A percentile compares a stretch with the other conserved stretches of the same genome.
Evolutionary conservation across 345 rosid genomes (phyloP).

Genomic region (Cochlearia excelsa): DNA sequence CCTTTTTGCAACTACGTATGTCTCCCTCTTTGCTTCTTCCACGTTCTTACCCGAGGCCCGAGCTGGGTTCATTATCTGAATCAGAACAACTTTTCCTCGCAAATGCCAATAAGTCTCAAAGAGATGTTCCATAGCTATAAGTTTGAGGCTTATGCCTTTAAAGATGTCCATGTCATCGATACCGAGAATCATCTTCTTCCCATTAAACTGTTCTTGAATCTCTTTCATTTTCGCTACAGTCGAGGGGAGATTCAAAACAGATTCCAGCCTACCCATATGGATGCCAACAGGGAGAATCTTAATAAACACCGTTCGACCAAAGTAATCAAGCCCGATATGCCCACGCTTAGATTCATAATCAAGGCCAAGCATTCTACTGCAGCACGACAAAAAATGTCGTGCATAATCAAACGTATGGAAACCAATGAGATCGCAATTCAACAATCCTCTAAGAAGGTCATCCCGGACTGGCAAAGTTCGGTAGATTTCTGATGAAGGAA

Average conservation of each 20-base stretch:
- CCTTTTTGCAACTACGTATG: slow-evolving; percentile 54
- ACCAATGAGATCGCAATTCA: slow-evolving; percentile 76
- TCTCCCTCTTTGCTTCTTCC: slow-evolving; percentile 69
- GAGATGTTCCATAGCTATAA: slow-evolving; percentile 66
- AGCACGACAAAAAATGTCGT: slow-evolving; percentile 73
- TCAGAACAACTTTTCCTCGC: slow-evolving; percentile 65
- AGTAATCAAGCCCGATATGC: slow-evolving; percentile 78
- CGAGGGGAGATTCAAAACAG: slow-evolving; percentile 57
- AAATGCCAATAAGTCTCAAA: slow-evolving; percentile 51
- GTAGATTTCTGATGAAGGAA: slow-evolving; percentile 81
- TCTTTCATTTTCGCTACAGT: slow-evolving; percentile 60
- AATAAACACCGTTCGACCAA: slow-evolving; percentile 71
- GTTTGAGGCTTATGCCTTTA: slow-evolving; percentile 72
- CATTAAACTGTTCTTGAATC: slow-evolving; percentile 53
- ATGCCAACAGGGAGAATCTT: slow-evolving; percentile 75
- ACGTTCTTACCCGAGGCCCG: slow-evolving; percentile 71
- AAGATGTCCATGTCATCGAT: slow-evolving; percentile 84
- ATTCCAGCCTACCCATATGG: slow-evolving; percentile 71
- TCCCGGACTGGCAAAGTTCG: slow-evolving; percentile 69
- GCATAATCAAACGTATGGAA: slow-evolving; percentile 86
- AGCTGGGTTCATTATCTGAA: slow-evolving; percentile 81
- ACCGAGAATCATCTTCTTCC: slow-evolving; percentile 69
- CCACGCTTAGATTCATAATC: slow-evolving; percentile 85
- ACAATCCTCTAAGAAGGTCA: slow-evolving; percentile 60
- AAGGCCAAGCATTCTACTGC: slow-evolving; percentile 84